These are phyloP conservation scores for Eucalyptus curtisii DNA, from an alignment of 345 rosid genomes.

Conservation along the genomic window DNA sequence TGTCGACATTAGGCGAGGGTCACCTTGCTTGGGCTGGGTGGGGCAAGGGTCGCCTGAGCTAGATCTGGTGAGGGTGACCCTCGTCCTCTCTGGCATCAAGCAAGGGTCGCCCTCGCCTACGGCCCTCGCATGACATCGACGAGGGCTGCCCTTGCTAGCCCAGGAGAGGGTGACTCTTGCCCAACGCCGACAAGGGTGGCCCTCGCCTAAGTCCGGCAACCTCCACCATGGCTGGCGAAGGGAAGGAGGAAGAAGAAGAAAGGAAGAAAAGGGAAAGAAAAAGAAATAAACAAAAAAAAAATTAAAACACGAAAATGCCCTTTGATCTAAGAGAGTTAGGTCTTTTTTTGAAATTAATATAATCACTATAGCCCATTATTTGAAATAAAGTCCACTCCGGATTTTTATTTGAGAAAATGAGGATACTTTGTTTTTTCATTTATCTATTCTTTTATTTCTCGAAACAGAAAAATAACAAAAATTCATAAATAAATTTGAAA, in stretches of 20 bases:
- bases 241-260: no score
- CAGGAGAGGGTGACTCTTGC: fast-evolving
- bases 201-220: fast-evolving
- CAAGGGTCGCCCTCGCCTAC: no score
- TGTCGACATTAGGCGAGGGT: fast-evolving
- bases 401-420: fast-evolving
- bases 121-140: fast-evolving
- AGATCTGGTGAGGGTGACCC: no score
- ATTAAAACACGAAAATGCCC: neutral
- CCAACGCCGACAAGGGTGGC: fast-evolving
- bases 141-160: fast-evolving
- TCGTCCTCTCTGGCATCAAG: fast-evolving
- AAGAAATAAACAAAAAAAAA: fast-evolving
- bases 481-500: no score
- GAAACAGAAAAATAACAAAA: no score
- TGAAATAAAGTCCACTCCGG: fast-evolving
- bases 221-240: fast-evolving
- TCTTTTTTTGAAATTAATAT: no score
- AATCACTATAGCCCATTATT: fast-evolving
- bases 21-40: no score
- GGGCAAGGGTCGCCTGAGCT: fast-evolving
- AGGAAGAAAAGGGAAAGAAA: no score
- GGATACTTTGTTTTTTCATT: no score
- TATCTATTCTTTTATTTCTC: no score
- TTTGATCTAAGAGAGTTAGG: no score